Base-by-base conservation (phyloP, 192 early-diverging fungal genomes). In the Phlyctochytrium bullatum region DNA sequence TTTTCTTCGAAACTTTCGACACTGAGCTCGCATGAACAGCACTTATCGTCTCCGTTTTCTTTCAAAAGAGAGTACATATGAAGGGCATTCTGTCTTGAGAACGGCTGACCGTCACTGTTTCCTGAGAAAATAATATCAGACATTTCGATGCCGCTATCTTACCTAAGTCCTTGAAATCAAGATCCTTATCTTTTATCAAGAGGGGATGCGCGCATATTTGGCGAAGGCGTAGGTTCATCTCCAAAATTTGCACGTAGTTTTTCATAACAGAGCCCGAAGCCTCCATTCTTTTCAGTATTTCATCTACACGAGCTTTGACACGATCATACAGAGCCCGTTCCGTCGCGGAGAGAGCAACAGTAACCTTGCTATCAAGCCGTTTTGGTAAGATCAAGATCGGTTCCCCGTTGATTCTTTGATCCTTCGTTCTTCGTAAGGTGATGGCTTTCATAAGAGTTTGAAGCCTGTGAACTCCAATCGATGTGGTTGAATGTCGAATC, bases 371-470 rank as follows among this genome's bases (percentile, higher is more conserved):
- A 31, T 77, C 76, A 2, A 27, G 31, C 57, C 69, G 88, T 24
- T 82, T 73, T 16, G 94, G 95, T 52, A 98, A 64, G 50, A 78
- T 74, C 3, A 98, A 75, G 57, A 98, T 89, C 6, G 88, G 87
- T 54, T 89, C 80, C 2, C 93, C 92, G n/a, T 90, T 78, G 53
- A 89, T 74, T 6, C 80, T 81, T 73, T 89, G 88, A 27, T 81
- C 73, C 66, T 98, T 98, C 51, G 95, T 98, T 28, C 96, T 83
- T 0, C 96, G 89, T 34, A 98, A 68, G 1, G 91, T 86, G 14
- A 93, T 63, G 1, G 81, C 80, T 61, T 91, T 91, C 77, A 93
- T 80, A 0, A 94, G 78, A 0, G 83, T 86, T 78, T 88, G 64
- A 47, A 84, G 58, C 2, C 76, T 57, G 36, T 59, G 73, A 4